phyloP scores from a whole-genome alignment of 2,329 filamentous ascomycete species.

The Calonectria crousiana region DNA sequence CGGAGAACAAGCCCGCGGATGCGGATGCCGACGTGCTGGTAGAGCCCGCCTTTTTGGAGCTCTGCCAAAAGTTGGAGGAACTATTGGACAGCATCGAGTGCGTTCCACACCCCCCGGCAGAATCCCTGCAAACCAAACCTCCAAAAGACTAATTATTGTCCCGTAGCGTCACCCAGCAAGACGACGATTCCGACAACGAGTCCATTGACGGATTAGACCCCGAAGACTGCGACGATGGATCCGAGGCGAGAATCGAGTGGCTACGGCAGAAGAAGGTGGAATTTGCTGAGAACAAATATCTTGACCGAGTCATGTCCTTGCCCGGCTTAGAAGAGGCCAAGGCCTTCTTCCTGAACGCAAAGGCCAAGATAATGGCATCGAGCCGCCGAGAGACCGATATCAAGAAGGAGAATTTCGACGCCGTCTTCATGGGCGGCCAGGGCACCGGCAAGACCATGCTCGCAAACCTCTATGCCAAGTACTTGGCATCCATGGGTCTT shows the following conservation, averaged over 20 bases:
- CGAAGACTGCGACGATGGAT: constrained; percentile 52
- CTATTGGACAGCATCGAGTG: constrained; percentile 48
- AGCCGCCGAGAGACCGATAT: constrained; percentile 61
- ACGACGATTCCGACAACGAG: constrained; percentile 42
- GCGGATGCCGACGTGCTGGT: constrained; percentile 38
- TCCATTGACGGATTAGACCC: constrained; percentile 46
- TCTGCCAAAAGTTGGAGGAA: constrained; percentile 43
- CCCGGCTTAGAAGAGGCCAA: constrained; percentile 74
- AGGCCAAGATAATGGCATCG: constrained; percentile 62
- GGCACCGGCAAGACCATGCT: constrained; percentile 48
- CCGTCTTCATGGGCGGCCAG: constrained; percentile 46
- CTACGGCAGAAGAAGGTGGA: constrained; percentile 59
- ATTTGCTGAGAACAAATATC: constrained; percentile 61
- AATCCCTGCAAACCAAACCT: not conserved
- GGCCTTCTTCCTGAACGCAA: constrained; percentile 61
- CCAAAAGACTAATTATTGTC: constrained; percentile 19
- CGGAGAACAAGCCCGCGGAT: constrained; percentile 18
- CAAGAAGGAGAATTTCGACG: constrained; percentile 54
- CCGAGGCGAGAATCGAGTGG: constrained; percentile 54
- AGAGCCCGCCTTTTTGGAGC: constrained; percentile 43
- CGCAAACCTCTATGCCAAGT: constrained; percentile 46
- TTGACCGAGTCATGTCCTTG: constrained; percentile 73
- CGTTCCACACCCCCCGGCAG: constrained; percentile 11
- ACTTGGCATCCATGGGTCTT: constrained; percentile 44
- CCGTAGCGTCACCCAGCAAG: constrained; percentile 31